Evolutionary conservation across 352 stramenopile genomes (phyloP).

Genomic region (Phytophthora agathidicida): DNA sequence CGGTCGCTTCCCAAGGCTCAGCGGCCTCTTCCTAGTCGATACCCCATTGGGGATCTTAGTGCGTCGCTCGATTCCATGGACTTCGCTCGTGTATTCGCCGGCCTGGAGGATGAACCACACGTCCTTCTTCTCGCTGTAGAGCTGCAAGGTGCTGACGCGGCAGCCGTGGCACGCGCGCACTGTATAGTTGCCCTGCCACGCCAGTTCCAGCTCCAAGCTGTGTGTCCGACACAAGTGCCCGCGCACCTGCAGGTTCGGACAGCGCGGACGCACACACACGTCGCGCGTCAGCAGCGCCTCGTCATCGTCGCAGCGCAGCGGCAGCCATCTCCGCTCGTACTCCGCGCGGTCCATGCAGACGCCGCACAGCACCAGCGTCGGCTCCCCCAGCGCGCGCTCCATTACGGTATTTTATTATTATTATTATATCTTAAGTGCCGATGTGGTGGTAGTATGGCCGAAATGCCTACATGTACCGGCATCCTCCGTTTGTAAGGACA

Average conservation of each 20-base stretch:
- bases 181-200: slow-evolving; percentile 49
- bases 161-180: slow-evolving; percentile 65
- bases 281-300: slow-evolving; percentile 58
- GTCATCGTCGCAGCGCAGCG: slow-evolving; percentile 38
- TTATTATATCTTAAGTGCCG: too few relatives aligned
- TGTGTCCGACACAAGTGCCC: slow-evolving; percentile 59
- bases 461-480: too few relatives aligned
- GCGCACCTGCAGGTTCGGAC: too few relatives aligned
- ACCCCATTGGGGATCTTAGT: too few relatives aligned
- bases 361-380: too few relatives aligned
- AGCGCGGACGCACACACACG: too few relatives aligned
- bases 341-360: too few relatives aligned
- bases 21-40: too few relatives aligned
- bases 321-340: slow-evolving; percentile 36
- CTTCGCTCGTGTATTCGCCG: slow-evolving; percentile 18
- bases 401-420: too few relatives aligned
- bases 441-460: too few relatives aligned
- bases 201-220: slow-evolving; percentile 52
- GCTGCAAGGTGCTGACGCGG: slow-evolving; percentile 44
- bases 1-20: neutral
- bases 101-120: slow-evolving; percentile 66
- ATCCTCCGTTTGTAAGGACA: too few relatives aligned
- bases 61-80: slow-evolving; percentile 43
- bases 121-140: slow-evolving; percentile 50
- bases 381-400: too few relatives aligned